Conservation (phyloP, 495 filamentous ascomycete genomes). For the Pseudoneurospora amorphoporcata region DNA sequence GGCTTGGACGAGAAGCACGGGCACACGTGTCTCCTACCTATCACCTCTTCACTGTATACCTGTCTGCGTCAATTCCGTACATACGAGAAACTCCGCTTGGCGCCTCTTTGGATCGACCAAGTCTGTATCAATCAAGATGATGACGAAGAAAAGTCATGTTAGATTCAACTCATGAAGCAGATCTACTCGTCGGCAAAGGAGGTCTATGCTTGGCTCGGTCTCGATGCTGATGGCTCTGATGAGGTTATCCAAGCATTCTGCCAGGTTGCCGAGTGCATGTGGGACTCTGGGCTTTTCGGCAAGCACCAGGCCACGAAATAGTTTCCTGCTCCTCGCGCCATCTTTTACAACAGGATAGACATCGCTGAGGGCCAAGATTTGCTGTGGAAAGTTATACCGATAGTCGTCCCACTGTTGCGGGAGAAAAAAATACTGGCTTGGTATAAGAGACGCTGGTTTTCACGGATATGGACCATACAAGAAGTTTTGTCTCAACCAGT, state of each 20-base stretch:
- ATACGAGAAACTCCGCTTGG: neutral
- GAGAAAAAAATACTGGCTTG: neutral
- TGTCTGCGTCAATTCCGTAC: neutral
- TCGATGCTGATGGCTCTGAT: neutral
- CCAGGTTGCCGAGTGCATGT: neutral
- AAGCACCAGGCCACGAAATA: neutral
- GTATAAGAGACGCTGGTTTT: neutral
- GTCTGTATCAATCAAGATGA: constrained; percentile 18
- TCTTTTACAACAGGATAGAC: neutral
- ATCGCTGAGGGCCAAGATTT: neutral
- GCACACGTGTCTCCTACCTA: neutral
- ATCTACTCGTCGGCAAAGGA: constrained; percentile 12
- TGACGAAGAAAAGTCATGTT: constrained; percentile 12
- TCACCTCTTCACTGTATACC: neutral
- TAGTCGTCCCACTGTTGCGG: neutral
- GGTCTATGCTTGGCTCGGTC: neutral
- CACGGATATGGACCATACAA: neutral
- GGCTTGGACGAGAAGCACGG: neutral
- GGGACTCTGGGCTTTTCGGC: neutral
- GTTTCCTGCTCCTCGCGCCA: neutral
- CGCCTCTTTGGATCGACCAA: constrained; percentile 15
- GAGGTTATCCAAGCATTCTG: neutral
- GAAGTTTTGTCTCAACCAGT: neutral
- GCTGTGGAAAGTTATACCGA: neutral
- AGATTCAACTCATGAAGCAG: constrained; percentile 19